Percentiles rank a stretch among this genome's conserved stretches.
Conservation (phyloP, 257 asterid genomes). For the Solanum infundibuliforme region DNA sequence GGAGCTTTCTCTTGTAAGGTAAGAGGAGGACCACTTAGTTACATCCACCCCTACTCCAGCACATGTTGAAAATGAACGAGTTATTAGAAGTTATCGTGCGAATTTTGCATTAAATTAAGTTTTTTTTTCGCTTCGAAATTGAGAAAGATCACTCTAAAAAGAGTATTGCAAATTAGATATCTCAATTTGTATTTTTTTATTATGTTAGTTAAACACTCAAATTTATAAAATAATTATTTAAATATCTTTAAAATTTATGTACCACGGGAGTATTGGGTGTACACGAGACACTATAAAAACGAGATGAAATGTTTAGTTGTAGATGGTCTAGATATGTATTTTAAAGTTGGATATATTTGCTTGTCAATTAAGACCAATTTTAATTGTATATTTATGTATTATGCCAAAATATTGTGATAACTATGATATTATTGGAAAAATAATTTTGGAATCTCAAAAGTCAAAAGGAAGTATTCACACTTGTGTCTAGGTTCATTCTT, state of each 20-base stretch:
- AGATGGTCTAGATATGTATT: too few relatives aligned
- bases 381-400: too few relatives aligned
- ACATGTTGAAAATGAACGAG: neutral
- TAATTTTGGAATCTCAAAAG: too few relatives aligned
- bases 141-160: neutral
- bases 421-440: neutral
- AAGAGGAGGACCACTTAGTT: neutral
- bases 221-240: too few relatives aligned
- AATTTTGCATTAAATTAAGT: too few relatives aligned
- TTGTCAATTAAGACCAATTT: too few relatives aligned
- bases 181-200: neutral
- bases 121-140: too few relatives aligned
- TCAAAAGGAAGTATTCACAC: neutral
- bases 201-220: too few relatives aligned
- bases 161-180: neutral
- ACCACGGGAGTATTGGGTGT: neutral
- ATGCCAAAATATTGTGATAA: neutral
- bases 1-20: neutral
- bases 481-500: neutral
- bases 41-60: neutral
- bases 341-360: neutral
- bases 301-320: neutral
- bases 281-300: neutral
- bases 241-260: too few relatives aligned
- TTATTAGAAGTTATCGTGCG: neutral